Percentiles rank a stretch among this genome's conserved stretches.
Conservation (phyloP, 1,284 basidiomycete genomes). For the Phylloboletellus chloephorus region DNA sequence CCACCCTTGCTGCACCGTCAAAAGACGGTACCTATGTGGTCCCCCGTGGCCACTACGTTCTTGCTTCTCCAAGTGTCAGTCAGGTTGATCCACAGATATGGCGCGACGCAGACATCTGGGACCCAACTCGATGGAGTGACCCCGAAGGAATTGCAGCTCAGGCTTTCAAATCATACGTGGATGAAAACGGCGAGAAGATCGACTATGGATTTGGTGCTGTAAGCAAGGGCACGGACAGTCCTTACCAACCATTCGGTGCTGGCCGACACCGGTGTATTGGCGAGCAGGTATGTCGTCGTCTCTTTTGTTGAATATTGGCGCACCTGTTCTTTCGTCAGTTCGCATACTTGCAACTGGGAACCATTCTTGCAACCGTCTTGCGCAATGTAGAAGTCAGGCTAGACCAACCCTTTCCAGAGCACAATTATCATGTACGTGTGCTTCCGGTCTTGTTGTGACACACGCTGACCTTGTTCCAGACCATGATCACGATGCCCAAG, state of each 20-base stretch:
- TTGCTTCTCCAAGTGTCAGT: constrained; percentile 85
- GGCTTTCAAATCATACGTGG: constrained; percentile 70
- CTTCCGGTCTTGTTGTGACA: background rate
- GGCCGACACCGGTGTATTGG: constrained; percentile 94
- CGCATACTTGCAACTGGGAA: constrained; percentile 91
- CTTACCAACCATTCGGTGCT: constrained; percentile 95
- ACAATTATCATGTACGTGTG: constrained; percentile 82
- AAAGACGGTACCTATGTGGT: constrained; percentile 76
- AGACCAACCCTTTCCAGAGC: constrained; percentile 62
- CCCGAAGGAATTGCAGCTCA: constrained; percentile 69
- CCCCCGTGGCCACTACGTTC: constrained; percentile 87
- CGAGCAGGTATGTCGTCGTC: constrained; percentile 59
- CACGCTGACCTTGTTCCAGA: constrained; percentile 33
- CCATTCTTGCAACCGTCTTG: constrained; percentile 76
- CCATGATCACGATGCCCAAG: constrained; percentile 69
- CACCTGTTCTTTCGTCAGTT: constrained; percentile 49
- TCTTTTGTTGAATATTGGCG: constrained; percentile 1
- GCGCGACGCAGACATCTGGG: constrained; percentile 71
- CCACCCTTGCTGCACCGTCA: constrained; percentile 73
- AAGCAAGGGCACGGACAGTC: constrained; percentile 86
- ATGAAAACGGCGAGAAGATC: constrained; percentile 78
- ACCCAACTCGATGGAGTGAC: constrained; percentile 84
- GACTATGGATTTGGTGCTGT: constrained; percentile 96
- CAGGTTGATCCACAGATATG: constrained; percentile 87
- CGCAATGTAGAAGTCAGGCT: constrained; percentile 74